Percentiles rank a stretch among this genome's conserved stretches.
These are phyloP conservation scores for Porphyrellus cyaneotinctus DNA, from an alignment of 768 basidiomycete species.

Conservation along the genomic window DNA sequence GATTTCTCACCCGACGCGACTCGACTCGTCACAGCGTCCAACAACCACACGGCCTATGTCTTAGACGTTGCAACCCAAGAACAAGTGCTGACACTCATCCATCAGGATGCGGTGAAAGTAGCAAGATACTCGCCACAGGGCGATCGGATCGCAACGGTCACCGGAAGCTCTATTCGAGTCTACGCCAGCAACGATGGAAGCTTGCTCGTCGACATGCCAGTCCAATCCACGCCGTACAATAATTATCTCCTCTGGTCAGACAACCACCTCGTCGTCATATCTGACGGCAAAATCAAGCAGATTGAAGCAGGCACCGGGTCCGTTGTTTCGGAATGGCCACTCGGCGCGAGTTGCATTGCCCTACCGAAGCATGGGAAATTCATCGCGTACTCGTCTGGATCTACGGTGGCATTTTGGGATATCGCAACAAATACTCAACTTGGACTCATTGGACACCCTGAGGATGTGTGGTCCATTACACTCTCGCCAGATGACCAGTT, in stretches of 20 bases:
- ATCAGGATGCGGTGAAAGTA: too few species aligned
- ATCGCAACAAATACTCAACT: not conserved
- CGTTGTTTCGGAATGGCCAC: not conserved
- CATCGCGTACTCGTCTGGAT: not conserved
- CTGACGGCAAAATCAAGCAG: too few species aligned
- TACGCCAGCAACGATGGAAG: too few species aligned
- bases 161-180: too few species aligned
- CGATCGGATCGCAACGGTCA: too few species aligned
- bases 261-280: not conserved
- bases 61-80: fast-evolving
- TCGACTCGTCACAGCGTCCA: too few species aligned
- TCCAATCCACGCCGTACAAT: not conserved
- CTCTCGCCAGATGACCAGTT: not conserved
- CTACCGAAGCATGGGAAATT: too few species aligned
- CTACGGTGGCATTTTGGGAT: not conserved
- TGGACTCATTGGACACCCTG: not conserved
- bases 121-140: too few species aligned
- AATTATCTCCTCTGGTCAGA: not conserved
- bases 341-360: not conserved
- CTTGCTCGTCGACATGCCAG: too few species aligned
- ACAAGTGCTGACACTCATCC: not conserved
- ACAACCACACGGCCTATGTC: too few species aligned
- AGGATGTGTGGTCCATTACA: not conserved
- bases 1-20: too few species aligned
- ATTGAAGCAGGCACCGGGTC: not conserved